Percentiles rank a stretch among this genome's conserved stretches.
These are phyloP conservation scores for Dactylonectria macrodidyma DNA, from an alignment of 2,329 filamentous ascomycete species.

Conservation along the genomic window DNA sequence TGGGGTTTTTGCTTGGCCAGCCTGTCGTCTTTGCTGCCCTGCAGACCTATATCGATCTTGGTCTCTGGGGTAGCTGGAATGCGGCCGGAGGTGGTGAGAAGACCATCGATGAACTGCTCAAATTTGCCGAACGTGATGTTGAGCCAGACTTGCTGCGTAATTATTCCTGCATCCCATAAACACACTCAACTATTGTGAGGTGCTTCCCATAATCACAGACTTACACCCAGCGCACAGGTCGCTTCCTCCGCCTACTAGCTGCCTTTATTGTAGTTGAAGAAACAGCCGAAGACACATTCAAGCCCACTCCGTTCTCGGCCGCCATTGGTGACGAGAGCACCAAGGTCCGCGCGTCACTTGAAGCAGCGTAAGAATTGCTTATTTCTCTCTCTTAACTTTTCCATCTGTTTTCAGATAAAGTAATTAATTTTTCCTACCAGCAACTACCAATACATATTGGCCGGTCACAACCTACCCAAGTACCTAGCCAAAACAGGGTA, in stretches of 20 bases:
- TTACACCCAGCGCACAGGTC: slow-evolving; percentile 11
- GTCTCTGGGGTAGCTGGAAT: slow-evolving; percentile 36
- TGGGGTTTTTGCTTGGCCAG: slow-evolving; percentile 38
- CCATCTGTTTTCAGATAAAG: neutral
- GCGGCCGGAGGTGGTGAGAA: slow-evolving; percentile 23
- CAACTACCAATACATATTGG: slow-evolving; percentile 37
- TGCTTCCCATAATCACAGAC: neutral
- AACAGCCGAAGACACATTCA: slow-evolving; percentile 33
- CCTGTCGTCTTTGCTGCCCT: slow-evolving; percentile 35
- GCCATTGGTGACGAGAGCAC: slow-evolving; percentile 39
- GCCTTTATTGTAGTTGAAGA: slow-evolving; percentile 40
- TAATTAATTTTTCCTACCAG: slow-evolving; percentile 13
- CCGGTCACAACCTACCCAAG: slow-evolving; percentile 36
- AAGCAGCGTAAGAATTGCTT: slow-evolving; percentile 29
- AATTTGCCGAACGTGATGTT: slow-evolving; percentile 19
- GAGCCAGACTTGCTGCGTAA: slow-evolving; percentile 34
- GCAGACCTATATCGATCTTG: slow-evolving; percentile 31
- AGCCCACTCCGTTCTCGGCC: slow-evolving; percentile 31
- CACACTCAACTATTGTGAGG: neutral
- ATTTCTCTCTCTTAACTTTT: accelerated
- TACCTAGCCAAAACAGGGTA: slow-evolving; percentile 34
- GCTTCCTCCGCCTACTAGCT: slow-evolving; percentile 33
- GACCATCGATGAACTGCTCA: slow-evolving; percentile 31
- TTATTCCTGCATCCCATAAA: neutral
- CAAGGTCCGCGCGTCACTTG: slow-evolving; percentile 36